These are phyloP conservation scores for Populus trichocarpa DNA, from an alignment of 441 rosid species.

Conservation along the genomic window DNA sequence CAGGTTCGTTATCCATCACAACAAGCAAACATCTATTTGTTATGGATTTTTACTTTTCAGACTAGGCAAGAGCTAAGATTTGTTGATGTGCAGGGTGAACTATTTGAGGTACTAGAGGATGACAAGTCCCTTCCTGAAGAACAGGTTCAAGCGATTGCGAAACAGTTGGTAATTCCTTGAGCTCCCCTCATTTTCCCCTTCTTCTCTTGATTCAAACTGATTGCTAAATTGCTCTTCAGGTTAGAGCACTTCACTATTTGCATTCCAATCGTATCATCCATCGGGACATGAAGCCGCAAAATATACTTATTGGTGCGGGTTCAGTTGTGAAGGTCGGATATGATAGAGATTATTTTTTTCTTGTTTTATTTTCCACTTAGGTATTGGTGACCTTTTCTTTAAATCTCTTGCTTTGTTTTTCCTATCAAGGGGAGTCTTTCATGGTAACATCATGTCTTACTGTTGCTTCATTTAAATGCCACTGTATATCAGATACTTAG, in stretches of 20 bases:
- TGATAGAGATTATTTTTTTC: neutral
- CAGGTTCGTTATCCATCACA: constrained; percentile 45
- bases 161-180: constrained; percentile 71
- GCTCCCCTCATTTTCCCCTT: neutral
- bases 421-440: neutral
- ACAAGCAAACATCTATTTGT: neutral
- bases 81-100: constrained; percentile 64
- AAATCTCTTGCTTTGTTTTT: neutral
- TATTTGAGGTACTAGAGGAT: constrained; percentile 96
- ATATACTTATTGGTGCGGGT: constrained; percentile 51
- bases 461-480: neutral
- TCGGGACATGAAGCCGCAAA: constrained; percentile 90
- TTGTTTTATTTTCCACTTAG: neutral
- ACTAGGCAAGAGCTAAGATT: neutral
- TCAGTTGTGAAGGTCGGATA: constrained; percentile 81
- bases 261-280: constrained; percentile 98
- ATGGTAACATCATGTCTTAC: neutral
- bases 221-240: constrained; percentile 36
- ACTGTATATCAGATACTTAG: neutral
- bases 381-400: neutral
- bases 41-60: neutral
- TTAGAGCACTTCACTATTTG: constrained; percentile 88
- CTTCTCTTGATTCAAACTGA: constrained; percentile 3
- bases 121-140: constrained; percentile 98
- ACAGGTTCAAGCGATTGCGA: constrained; percentile 97